phyloP scores from a whole-genome alignment of 768 basidiomycete genomes.

The Pholiota molesta region DNA sequence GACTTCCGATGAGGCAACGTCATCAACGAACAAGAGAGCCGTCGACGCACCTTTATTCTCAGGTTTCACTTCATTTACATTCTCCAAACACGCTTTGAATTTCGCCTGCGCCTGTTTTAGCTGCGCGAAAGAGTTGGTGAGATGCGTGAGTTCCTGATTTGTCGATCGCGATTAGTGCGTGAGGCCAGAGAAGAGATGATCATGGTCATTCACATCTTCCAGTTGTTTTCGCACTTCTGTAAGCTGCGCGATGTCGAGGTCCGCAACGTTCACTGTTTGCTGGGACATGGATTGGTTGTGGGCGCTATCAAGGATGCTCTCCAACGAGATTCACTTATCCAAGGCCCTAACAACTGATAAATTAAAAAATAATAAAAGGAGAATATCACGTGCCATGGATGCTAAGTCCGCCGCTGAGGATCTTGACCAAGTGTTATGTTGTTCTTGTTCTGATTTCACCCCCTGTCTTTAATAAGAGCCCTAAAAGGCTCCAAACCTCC shows the following conservation, averaged over 20 bases:
- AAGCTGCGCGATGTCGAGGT: constrained; percentile 86
- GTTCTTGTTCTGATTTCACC: too few relatives aligned
- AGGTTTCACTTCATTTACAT: constrained; percentile 73
- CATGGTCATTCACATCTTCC: constrained; percentile 68
- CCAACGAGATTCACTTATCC: too few relatives aligned
- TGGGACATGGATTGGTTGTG: constrained; percentile 22
- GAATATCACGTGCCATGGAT: too few relatives aligned
- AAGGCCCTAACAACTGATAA: too few relatives aligned
- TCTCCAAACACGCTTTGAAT: constrained; percentile 86
- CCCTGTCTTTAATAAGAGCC: too few relatives aligned
- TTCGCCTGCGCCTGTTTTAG: constrained; percentile 93
- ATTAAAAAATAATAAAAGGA: too few relatives aligned
- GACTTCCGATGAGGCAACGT: neutral
- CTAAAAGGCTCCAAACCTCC: too few relatives aligned
- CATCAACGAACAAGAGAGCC: neutral
- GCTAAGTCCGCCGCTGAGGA: too few relatives aligned
- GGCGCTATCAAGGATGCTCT: too few relatives aligned
- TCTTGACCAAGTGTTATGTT: too few relatives aligned
- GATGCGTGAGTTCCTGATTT: constrained; percentile 86
- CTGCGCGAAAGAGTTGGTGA: constrained; percentile 90
- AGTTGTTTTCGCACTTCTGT: constrained; percentile 89
- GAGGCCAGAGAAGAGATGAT: neutral
- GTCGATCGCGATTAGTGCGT: constrained; percentile 8
- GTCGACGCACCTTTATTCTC: constrained; percentile 57
- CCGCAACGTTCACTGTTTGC: constrained; percentile 70